A percentile compares a stretch with the other conserved stretches of the same genome.
These are phyloP conservation scores for Hemileccinum impolitum DNA, from an alignment of 768 basidiomycete species.

Conservation along the genomic window DNA sequence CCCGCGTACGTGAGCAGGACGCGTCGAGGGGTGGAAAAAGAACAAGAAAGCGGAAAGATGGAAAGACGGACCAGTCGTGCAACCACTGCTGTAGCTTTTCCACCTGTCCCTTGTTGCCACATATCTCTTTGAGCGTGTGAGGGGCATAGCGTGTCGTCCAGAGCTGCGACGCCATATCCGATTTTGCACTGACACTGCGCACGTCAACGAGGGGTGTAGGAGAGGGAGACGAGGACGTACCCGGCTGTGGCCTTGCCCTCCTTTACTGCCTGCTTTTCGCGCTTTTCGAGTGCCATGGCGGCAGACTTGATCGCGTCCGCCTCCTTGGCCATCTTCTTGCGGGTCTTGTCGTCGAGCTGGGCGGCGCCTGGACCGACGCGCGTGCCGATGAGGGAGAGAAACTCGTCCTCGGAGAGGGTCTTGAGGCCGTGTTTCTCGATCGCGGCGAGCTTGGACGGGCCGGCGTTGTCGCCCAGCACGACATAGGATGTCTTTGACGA, in stretches of 20 bases:
- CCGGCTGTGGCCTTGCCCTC: slow-evolving; percentile 12
- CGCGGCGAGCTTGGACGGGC: slow-evolving; percentile 80
- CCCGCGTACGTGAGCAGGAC: too few species aligned
- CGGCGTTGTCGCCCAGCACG: slow-evolving; percentile 83
- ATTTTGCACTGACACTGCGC: slow-evolving; percentile 27
- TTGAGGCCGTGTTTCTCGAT: slow-evolving; percentile 78
- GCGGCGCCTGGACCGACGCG: slow-evolving; percentile 49
- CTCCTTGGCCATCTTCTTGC: slow-evolving; percentile 80
- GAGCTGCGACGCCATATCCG: slow-evolving; percentile 60
- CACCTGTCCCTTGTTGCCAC: slow-evolving; percentile 90
- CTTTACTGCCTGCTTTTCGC: slow-evolving; percentile 56
- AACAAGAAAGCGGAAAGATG: too few species aligned
- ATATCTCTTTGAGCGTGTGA: slow-evolving; percentile 80
- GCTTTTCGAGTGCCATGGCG: slow-evolving; percentile 75
- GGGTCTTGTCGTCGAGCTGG: slow-evolving; percentile 70
- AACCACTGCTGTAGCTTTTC: slow-evolving; percentile 90
- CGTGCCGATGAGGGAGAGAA: slow-evolving; percentile 76
- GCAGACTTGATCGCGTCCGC: slow-evolving; percentile 66
- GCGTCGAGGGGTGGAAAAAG: too few species aligned
- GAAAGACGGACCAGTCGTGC: slow-evolving; percentile 66
- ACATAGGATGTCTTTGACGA: slow-evolving; percentile 90
- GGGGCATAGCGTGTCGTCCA: slow-evolving; percentile 98
- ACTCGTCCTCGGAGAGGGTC: slow-evolving; percentile 84
- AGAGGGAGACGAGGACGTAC: slow-evolving; percentile 9
- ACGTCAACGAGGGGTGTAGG: neutral